Base-by-base conservation (phyloP, 108 stramenopile species). In the Cyclotella choctawhatcheeana region DNA sequence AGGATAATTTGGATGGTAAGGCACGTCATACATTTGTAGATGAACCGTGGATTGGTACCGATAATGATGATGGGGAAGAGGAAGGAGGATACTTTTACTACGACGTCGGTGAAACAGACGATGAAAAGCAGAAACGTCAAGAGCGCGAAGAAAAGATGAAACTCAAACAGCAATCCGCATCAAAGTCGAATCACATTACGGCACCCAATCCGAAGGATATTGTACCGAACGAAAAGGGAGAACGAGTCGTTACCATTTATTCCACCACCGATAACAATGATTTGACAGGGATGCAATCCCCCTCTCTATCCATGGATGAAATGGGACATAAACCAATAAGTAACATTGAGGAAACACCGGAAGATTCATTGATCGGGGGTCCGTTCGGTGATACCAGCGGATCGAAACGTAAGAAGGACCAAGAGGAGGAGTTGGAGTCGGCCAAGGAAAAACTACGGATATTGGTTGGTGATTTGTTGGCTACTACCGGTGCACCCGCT, bases 221-320 rank as follows among this genome's bases (percentile, higher is more conserved):
- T 14, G 67, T 85, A 70, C 84, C 86, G 18, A 88, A 91, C 52
- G 94, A 87, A 68, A 73, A 90, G 52, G 94, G 94, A 43, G 91
- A 91, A 76, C 77, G 87, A 35, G 86, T 89, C 0, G 94, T 93
- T 2, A 93, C 94, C 3, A 58, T 91, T 0, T 95, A 93, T 66
- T 87, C 87, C 29, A 88, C 94, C 14, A 86, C 81, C 5, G 94
- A 95, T 30, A 81, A 74, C 3, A 95, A 95, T 75, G 94, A 95
- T 62, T 56, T 95, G 71, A 95, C 94, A 4, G 85, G 88, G 43
- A 64, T 87, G 63, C 71, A 60, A 0, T 27, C 55, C 20, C 18
- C 58, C 0, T 60, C 64, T 20, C 62, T 81, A 45, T 73, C 73
- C 10, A 60, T 81, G 69, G 72, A 81, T 22, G 43, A 27, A 22